Percentiles rank a stretch among this genome's conserved stretches.
Evolutionary conservation across 495 filamentous ascomycete genomes (phyloP).

Genomic region (Antarctomyces pellizariae): DNA sequence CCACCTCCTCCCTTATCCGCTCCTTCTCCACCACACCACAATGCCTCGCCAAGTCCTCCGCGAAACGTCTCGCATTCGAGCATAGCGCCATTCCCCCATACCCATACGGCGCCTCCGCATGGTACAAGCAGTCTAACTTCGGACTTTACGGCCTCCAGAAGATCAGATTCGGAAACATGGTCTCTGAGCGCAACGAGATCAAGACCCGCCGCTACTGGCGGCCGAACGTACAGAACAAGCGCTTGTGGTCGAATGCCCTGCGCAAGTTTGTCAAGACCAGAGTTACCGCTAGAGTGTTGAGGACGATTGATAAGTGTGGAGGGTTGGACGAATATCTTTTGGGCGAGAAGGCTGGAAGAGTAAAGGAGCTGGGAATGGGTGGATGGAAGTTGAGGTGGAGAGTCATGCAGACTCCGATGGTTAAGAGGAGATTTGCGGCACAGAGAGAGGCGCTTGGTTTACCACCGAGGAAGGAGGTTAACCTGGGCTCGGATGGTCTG

Average conservation of each 20-base stretch:
- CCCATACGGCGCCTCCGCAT: conserved; percentile 53
- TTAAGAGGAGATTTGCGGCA: conserved; percentile 31
- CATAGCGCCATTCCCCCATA: conserved; percentile 37
- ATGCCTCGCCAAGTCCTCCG: conserved; percentile 17
- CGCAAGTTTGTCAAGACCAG: conserved; percentile 41
- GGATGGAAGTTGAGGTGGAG: conserved; percentile 78
- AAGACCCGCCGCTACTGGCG: conserved; percentile 75
- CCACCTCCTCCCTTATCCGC: conserved; percentile 7
- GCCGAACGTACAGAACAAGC: conserved; percentile 65
- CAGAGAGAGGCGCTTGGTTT: conserved; percentile 30
- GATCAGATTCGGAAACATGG: conserved; percentile 83
- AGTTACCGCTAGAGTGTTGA: conserved; percentile 51
- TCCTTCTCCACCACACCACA: conserved; percentile 12
- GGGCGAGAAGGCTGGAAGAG: conserved; percentile 40
- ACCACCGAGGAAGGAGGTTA: conserved; percentile 12
- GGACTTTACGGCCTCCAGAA: conserved; percentile 60
- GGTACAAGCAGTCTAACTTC: conserved; percentile 71
- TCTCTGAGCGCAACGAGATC: conserved; percentile 48
- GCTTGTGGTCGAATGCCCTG: conserved; percentile 46
- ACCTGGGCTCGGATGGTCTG: conserved; percentile 5
- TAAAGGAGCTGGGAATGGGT: conserved; percentile 65
- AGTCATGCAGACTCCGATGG: conserved; percentile 47
- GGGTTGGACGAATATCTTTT: conserved; percentile 82
- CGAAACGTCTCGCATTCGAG: conserved; percentile 12
- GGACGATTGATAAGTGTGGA: conserved; percentile 70